Evolutionary conservation across 179 eudicot genomes (phyloP).

Genomic region (Drosera spatulata): DNA sequence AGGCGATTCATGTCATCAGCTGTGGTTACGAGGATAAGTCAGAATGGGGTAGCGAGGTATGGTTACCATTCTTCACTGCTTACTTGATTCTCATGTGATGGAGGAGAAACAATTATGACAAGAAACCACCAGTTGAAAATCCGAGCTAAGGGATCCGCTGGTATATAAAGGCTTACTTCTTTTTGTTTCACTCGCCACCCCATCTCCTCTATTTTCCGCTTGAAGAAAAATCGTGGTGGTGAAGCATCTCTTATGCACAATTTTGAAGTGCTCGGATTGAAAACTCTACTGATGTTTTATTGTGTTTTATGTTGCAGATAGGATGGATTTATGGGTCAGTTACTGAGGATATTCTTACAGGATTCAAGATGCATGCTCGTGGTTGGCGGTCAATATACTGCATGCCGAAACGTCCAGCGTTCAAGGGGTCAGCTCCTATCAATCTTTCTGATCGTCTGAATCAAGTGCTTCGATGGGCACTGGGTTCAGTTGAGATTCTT

Average conservation of each 20-base stretch:
- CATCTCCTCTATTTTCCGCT: too few species aligned
- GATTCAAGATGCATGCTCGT: constrained; percentile 50
- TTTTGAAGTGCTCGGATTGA: too few species aligned
- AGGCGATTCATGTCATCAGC: constrained; percentile 59
- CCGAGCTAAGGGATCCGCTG: too few species aligned
- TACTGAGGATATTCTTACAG: constrained; percentile 55
- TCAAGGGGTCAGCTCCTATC: constrained; percentile 55
- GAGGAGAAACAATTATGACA: too few species aligned
- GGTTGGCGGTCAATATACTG: constrained; percentile 57
- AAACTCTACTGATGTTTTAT: background rate
- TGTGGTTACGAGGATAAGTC: constrained; percentile 62
- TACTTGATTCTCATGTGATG: background rate
- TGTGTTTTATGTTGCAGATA: constrained; percentile 22
- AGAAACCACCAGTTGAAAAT: too few species aligned
- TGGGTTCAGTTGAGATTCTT: constrained; percentile 50
- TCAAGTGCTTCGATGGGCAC: constrained; percentile 53
- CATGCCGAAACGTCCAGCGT: constrained; percentile 44
- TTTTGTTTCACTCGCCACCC: too few species aligned
- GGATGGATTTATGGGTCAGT: constrained; percentile 67
- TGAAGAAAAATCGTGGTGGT: too few species aligned
- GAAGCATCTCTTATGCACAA: too few species aligned
- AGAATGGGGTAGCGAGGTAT: constrained; percentile 60
- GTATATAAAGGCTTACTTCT: too few species aligned
- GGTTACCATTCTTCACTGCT: constrained; percentile 6
- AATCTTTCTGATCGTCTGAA: constrained; percentile 53